Evolutionary conservation across 1,284 basidiomycete genomes (phyloP).

Genomic region (Kwoniella shivajii): DNA sequence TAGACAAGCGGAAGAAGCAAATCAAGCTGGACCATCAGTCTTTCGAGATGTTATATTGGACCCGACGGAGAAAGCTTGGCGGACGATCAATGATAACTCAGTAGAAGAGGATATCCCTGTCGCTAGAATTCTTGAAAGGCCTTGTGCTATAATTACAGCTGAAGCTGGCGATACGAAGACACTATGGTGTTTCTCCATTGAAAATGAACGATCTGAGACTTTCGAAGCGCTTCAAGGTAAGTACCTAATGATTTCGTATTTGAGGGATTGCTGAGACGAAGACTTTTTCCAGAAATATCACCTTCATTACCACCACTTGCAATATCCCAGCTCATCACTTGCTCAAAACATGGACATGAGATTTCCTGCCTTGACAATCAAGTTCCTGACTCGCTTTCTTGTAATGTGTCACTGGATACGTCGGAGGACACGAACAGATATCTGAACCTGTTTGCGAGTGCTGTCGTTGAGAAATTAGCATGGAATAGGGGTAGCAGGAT

Average conservation of each 20-base stretch:
- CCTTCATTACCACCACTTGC: constrained; percentile 9
- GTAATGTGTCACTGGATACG: constrained; percentile 14
- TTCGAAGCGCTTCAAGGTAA: constrained; percentile 2
- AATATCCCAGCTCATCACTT: constrained; percentile 13
- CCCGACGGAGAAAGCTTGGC: constrained; percentile 33
- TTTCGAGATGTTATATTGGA: constrained; percentile 5
- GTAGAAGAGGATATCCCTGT: neutral
- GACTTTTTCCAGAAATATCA: constrained; percentile 9
- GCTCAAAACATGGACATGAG: constrained; percentile 20
- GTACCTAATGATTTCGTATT: too few species aligned
- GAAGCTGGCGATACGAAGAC: constrained; percentile 3
- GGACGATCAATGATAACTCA: constrained; percentile 20
- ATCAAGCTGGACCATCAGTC: constrained; percentile 14
- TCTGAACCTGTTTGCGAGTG: constrained; percentile 23
- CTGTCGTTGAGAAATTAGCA: constrained; percentile 29
- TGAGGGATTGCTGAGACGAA: neutral
- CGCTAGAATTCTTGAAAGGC: neutral
- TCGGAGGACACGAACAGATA: neutral
- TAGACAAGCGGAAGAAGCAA: neutral
- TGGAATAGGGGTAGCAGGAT: constrained; percentile 31
- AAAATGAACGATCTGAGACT: neutral
- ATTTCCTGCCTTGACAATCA: constrained; percentile 15
- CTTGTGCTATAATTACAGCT: constrained; percentile 11
- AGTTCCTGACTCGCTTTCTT: constrained; percentile 1
- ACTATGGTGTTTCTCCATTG: constrained; percentile 19